Conservation (phyloP, 1,284 basidiomycete species). For the Melanopsichium pennsylvanicum region DNA sequence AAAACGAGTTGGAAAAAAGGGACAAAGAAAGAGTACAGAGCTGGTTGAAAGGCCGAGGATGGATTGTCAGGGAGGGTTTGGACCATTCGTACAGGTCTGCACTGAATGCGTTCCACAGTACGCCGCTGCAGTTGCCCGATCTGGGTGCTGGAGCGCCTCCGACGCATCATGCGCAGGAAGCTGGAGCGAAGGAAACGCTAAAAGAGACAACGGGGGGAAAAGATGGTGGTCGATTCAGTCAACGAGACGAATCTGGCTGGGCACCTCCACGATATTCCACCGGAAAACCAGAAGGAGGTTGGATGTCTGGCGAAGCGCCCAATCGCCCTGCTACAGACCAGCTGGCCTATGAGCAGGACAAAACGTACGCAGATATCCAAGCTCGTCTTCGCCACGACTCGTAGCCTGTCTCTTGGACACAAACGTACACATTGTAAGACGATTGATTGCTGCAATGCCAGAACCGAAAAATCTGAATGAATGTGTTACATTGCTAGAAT, state of each 20-base stretch:
- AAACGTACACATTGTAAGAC: too few relatives aligned
- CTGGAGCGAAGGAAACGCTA: neutral
- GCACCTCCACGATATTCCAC: slow-evolving; percentile 50
- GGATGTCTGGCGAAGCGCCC: slow-evolving; percentile 37
- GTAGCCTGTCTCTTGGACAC: neutral
- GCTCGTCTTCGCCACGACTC: slow-evolving; percentile 16
- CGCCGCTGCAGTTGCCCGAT: slow-evolving; percentile 16
- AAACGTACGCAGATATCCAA: slow-evolving; percentile 40
- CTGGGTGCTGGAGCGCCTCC: neutral
- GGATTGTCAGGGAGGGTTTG: slow-evolving; percentile 51
- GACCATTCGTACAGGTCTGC: slow-evolving; percentile 40
- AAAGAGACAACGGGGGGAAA: neutral
- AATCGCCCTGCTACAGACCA: slow-evolving; percentile 29
- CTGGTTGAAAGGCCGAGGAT: slow-evolving; percentile 45
- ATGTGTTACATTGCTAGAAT: too few relatives aligned
- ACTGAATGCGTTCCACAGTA: slow-evolving; percentile 16
- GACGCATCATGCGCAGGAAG: slow-evolving; percentile 6
- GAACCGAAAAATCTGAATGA: too few relatives aligned
- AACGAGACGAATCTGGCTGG: slow-evolving; percentile 47
- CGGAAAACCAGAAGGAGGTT: slow-evolving; percentile 32
- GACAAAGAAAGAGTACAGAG: slow-evolving; percentile 38
- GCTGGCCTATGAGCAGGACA: slow-evolving; percentile 32
- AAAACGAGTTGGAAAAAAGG: slow-evolving; percentile 14
- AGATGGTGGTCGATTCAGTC: slow-evolving; percentile 18
- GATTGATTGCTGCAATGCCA: too few relatives aligned